Conservation (phyloP, 768 basidiomycete genomes). For the Mycena latifolia region DNA sequence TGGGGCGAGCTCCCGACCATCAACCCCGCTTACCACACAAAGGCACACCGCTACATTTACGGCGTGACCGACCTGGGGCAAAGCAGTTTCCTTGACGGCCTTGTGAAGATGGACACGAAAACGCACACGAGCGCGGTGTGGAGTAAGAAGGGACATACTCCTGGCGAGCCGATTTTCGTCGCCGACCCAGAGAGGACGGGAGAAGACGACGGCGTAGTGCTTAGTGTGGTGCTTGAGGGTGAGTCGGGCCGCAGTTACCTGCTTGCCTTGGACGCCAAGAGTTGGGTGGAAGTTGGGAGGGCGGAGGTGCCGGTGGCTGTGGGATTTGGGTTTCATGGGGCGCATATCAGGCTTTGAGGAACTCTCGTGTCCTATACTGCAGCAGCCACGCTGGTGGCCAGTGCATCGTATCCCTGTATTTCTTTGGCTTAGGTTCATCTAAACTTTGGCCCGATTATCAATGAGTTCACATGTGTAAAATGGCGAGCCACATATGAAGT, state of each 20-base stretch:
- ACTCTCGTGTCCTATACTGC: no score
- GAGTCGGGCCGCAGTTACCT: constrained; percentile 46
- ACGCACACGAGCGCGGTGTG: constrained; percentile 38
- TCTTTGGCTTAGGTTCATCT: no score
- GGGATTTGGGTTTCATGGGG: constrained; percentile 53
- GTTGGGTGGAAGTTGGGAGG: constrained; percentile 50
- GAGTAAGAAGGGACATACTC: constrained; percentile 44
- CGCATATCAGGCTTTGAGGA: background rate
- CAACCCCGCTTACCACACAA: constrained; percentile 46
- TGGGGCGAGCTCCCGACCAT: constrained; percentile 50
- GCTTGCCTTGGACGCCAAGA: constrained; percentile 50
- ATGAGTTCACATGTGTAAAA: no score
- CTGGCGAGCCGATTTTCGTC: constrained; percentile 54
- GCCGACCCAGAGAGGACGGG: constrained; percentile 40
- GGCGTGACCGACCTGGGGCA: constrained; percentile 42
- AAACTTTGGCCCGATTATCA: no score
- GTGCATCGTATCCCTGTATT: no score
- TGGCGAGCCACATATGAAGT: no score
- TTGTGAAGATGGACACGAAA: constrained; percentile 51
- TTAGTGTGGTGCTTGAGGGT: constrained; percentile 52
- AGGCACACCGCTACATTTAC: constrained; percentile 48
- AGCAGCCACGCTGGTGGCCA: no score
- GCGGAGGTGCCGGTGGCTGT: constrained; percentile 49
- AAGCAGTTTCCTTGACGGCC: constrained; percentile 48
- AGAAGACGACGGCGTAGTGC: constrained; percentile 53